Conservation (phyloP, 306 rosid genomes). For the Acacia confusa region DNA sequence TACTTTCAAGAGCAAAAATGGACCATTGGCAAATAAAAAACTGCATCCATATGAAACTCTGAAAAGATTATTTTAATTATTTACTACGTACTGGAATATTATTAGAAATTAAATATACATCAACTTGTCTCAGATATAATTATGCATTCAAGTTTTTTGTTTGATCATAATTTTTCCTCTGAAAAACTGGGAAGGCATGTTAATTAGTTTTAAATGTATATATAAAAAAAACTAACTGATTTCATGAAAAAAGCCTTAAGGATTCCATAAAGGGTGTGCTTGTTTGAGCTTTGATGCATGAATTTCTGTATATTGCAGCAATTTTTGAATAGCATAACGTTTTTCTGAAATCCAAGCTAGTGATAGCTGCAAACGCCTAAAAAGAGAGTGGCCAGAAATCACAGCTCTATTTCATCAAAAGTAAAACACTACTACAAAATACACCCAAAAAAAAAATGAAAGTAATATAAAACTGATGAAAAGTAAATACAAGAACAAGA, state of each 20-base stretch:
- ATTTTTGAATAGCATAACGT: not conserved
- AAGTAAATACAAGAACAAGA: too few species aligned
- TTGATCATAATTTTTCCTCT: not conserved
- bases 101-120: not conserved
- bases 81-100: not conserved
- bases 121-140: not conserved
- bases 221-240: not conserved
- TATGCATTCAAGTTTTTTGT: not conserved
- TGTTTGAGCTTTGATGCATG: not conserved
- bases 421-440: too few species aligned
- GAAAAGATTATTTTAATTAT: not conserved
- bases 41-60: not conserved
- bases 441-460: too few species aligned
- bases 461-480: too few species aligned
- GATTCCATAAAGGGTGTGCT: not conserved
- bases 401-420: not conserved
- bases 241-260: not conserved
- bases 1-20: not conserved
- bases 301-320: not conserved
- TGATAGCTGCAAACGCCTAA: slow-evolving; percentile 26
- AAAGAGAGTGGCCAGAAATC: slow-evolving; percentile 37
- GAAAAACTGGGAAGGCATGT: not conserved
- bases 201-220: not conserved
- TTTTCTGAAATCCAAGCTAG: not conserved
- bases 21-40: not conserved